Base-by-base conservation (phyloP, 441 rosid species). In the Erodium texanum region DNA sequence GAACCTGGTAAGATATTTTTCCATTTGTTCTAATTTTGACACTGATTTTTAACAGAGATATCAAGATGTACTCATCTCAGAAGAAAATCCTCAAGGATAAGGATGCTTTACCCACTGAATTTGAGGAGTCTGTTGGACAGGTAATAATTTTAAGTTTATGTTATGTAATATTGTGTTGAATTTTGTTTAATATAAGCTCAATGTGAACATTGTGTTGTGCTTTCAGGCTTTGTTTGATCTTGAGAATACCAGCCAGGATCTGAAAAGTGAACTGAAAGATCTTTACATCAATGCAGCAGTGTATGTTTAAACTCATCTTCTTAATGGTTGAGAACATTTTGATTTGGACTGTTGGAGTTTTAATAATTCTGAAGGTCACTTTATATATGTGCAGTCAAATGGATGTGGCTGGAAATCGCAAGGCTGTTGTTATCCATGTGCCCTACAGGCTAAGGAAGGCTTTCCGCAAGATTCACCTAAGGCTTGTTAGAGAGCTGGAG, bases 401-500 rank as follows among this genome's bases (percentile, higher is more conserved):
- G 80, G 96, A 91, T 68, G 77, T 89, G 79, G 61, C 93, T 65
- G 96, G 96, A 69, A 86, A 76, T 73, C 90, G 89, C 77, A 89
- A 91, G 73, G 96, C 97, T 58, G 79, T 89, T 82, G 97, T 90
- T 66, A 78, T 90, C 22, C 82, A 86, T 70, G 93, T 90, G 63
- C 97, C 97, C 7, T 90, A 79, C 79, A 87, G 97, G 75, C 71
- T 91, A 86, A 89, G 93, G 82, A 91, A 91, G 73, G 82, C 90
- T 43, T 90, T 77, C 77, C 90, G 92, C 45, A 90, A 90, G 90
- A 81, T 90, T 71, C 97, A 90, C 72, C 82, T 83, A 0, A 89
- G 97, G 15, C 93, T 89, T 45, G 96, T 87, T 29, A 85, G 96
- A 65, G 96, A 91, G 86, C 78, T 91, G 68, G 97, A 87, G 85